These are phyloP conservation scores for Solanum aculeatissimum DNA, from an alignment of 305 asterid genomes.

Conservation along the genomic window DNA sequence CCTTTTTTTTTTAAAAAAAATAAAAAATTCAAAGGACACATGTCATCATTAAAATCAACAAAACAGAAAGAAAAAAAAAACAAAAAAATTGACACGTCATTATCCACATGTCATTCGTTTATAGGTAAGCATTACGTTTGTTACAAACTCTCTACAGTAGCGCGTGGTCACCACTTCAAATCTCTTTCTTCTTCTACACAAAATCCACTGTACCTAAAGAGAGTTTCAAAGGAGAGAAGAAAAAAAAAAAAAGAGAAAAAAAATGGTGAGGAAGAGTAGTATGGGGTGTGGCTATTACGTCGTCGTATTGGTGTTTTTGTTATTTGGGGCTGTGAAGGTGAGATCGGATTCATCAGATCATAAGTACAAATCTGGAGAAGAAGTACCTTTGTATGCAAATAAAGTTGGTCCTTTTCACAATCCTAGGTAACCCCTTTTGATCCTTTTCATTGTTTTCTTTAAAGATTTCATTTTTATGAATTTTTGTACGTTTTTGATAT, in stretches of 20 bases:
- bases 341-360: slow-evolving; percentile 34
- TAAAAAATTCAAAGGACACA: no score
- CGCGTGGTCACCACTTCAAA: neutral
- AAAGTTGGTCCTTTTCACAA: slow-evolving; percentile 40
- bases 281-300: neutral
- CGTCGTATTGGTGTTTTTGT: neutral
- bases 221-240: neutral
- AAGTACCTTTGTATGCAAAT: slow-evolving; percentile 30
- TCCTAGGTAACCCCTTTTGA: slow-evolving; percentile 17
- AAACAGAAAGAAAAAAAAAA: accelerated
- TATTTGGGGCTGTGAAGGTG: neutral
- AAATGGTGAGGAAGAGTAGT: neutral
- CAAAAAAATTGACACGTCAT: neutral
- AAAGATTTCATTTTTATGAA: neutral
- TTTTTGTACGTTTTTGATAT: neutral
- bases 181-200: neutral
- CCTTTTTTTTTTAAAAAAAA: no score
- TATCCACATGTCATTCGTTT: neutral
- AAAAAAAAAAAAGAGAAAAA: neutral
- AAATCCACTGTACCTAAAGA: neutral
- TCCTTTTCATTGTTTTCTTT: neutral
- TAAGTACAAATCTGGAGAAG: slow-evolving; percentile 21
- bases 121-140: neutral
- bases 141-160: neutral
- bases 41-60: neutral